A percentile compares a stretch with the other conserved stretches of the same genome.
Evolutionary conservation across 2,329 filamentous ascomycete species (phyloP).

Genomic region (Fusarium sp.): DNA sequence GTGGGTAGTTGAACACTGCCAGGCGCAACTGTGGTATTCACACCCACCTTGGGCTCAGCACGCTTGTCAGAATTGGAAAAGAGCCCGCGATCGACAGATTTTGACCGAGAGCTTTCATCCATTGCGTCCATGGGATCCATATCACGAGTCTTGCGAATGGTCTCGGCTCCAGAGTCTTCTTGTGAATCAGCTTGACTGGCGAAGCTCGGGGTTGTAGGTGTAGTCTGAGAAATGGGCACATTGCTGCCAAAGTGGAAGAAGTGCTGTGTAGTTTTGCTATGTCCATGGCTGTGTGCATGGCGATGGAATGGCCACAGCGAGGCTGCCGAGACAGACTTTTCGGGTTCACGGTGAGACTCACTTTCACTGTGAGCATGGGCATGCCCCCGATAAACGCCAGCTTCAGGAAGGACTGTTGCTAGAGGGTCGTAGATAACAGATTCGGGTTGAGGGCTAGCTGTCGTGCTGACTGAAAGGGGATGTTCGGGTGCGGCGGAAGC

Average conservation of each 20-base stretch:
- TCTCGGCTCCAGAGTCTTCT: constrained; percentile 54
- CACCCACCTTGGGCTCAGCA: constrained; percentile 70
- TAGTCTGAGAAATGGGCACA: constrained; percentile 46
- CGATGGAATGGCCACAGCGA: constrained; percentile 51
- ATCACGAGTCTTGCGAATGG: constrained; percentile 56
- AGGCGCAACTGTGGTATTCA: constrained; percentile 71
- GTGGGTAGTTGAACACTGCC: constrained; percentile 65
- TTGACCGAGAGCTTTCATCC: constrained; percentile 66
- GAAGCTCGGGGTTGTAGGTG: constrained; percentile 53
- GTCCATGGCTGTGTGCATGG: constrained; percentile 56
- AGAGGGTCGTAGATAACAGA: constrained; percentile 54
- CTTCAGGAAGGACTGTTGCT: constrained; percentile 53
- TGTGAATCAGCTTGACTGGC: constrained; percentile 52
- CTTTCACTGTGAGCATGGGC: constrained; percentile 45
- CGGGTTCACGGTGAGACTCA: constrained; percentile 37
- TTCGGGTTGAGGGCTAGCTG: constrained; percentile 43
- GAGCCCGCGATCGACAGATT: constrained; percentile 71
- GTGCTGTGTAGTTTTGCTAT: constrained; percentile 52
- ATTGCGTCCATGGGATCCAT: constrained; percentile 50
- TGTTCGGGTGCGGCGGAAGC: constrained; percentile 36
- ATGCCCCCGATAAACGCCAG: constrained; percentile 43
- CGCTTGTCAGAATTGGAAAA: constrained; percentile 73
- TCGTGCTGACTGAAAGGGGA: constrained; percentile 43
- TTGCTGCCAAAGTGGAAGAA: constrained; percentile 55
- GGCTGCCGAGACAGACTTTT: constrained; percentile 46